These are phyloP conservation scores for Aspergillus asperescens DNA, from an alignment of 495 filamentous ascomycete species.

Conservation along the genomic window DNA sequence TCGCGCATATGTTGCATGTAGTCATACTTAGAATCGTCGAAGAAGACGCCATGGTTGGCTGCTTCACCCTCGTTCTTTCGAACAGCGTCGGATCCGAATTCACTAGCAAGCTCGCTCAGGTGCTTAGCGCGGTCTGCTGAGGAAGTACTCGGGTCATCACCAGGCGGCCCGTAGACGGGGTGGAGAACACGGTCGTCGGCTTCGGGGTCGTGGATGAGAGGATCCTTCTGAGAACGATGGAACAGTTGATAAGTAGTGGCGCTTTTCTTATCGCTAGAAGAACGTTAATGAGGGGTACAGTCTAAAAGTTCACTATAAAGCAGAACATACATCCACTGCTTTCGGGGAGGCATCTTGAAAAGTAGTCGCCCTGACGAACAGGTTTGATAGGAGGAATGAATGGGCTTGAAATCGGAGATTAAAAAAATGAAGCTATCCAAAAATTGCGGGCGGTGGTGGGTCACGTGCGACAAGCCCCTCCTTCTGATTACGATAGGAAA, in stretches of 20 bases:
- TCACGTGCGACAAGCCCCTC: constrained; percentile 12
- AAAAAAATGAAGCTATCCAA: constrained; percentile 12
- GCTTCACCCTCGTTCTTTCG: constrained; percentile 94
- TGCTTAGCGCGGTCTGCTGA: constrained; percentile 47
- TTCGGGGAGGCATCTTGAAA: constrained; percentile 63
- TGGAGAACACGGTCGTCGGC: constrained; percentile 80
- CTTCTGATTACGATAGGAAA: not conserved
- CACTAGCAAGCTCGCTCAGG: constrained; percentile 67
- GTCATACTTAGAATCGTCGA: constrained; percentile 85
- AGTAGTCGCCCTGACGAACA: not conserved
- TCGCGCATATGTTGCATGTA: constrained; percentile 99
- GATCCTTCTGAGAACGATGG: constrained; percentile 94
- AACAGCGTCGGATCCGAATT: constrained; percentile 63
- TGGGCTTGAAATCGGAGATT: not conserved
- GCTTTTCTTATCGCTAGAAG: constrained; percentile 79
- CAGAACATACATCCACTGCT: constrained; percentile 82
- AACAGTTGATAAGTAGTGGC: constrained; percentile 90
- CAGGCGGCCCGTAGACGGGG: constrained; percentile 33
- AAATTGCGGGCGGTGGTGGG: constrained; percentile 13
- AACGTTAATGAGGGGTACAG: constrained; percentile 4
- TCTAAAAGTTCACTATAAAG: not conserved
- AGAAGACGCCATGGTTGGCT: constrained; percentile 87
- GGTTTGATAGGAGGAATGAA: not conserved
- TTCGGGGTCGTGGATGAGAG: constrained; percentile 79
- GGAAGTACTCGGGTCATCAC: constrained; percentile 22